A percentile compares a stretch with the other conserved stretches of the same genome.
phyloP scores from a whole-genome alignment of 805 yeast species.

The Saccharomycopsis babjevae region DNA sequence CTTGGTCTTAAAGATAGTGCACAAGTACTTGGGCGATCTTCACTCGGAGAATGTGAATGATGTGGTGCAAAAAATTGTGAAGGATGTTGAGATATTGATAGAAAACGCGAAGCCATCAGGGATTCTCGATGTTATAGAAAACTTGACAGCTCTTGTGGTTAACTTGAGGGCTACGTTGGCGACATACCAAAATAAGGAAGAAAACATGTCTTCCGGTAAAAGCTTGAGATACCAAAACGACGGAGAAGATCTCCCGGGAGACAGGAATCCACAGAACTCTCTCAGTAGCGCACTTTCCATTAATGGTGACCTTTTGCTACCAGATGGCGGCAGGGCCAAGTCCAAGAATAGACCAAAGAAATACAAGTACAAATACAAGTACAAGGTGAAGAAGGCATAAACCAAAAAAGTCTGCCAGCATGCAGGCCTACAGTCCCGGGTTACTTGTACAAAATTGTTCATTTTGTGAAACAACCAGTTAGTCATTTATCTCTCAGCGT shows the following conservation, averaged over 20 bases:
- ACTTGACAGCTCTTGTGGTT: neutral
- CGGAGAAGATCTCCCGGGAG: neutral
- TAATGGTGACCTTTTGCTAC: neutral
- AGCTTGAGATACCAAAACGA: no score
- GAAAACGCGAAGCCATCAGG: neutral
- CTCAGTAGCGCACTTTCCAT: neutral
- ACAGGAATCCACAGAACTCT: no score
- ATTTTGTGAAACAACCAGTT: no score
- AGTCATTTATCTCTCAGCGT: no score
- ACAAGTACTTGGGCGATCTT: neutral
- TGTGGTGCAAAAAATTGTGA: neutral
- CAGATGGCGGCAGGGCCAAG: neutral
- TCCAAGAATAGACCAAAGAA: neutral
- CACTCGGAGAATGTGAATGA: neutral
- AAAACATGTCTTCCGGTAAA: neutral
- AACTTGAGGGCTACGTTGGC: conserved; percentile 1
- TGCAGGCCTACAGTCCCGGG: no score
- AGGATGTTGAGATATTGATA: neutral
- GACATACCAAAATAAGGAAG: neutral
- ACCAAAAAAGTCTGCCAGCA: no score
- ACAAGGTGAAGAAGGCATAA: conserved; percentile 5
- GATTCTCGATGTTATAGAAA: neutral
- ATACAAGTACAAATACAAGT: conserved; percentile 14
- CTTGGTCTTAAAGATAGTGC: neutral
- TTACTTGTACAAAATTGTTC: neutral